These are phyloP conservation scores for Zymoseptoria passerinii DNA, from an alignment of 2,329 filamentous ascomycete species.

Conservation along the genomic window DNA sequence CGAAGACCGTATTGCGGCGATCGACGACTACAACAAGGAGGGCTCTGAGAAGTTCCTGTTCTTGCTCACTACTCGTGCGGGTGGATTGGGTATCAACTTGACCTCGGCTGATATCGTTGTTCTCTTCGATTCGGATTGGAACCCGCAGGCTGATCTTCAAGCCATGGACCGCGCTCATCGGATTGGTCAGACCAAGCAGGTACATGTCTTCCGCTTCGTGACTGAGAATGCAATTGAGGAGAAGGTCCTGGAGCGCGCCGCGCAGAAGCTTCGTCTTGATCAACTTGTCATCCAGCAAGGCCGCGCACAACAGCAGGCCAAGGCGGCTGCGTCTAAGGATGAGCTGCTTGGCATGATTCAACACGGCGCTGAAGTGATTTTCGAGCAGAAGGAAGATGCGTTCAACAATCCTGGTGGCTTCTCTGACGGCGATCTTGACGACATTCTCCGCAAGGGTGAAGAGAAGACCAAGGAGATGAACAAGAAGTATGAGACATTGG, in stretches of 20 bases:
- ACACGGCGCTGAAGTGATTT: conserved; percentile 92
- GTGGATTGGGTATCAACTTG: conserved; percentile 92
- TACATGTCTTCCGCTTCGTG: conserved; percentile 91
- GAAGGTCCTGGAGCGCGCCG: conserved; percentile 92
- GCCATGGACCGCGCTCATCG: conserved; percentile 98
- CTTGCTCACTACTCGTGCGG: conserved; percentile 86
- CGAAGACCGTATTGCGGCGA: conserved; percentile 93
- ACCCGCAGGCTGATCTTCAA: conserved; percentile 94
- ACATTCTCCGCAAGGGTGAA: conserved; percentile 78
- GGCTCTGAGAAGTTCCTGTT: conserved; percentile 96
- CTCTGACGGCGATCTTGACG: conserved; percentile 85
- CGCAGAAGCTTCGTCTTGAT: conserved; percentile 91
- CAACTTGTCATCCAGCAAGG: conserved; percentile 98
- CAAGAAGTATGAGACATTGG: conserved; percentile 90
- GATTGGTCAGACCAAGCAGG: conserved; percentile 97
- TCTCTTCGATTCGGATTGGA: conserved; percentile 97
- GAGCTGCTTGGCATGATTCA: conserved; percentile 97
- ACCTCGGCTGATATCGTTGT: conserved; percentile 93
- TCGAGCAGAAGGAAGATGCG: conserved; percentile 62
- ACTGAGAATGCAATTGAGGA: conserved; percentile 98
- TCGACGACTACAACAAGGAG: conserved; percentile 96
- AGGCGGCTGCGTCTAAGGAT: conserved; percentile 89
- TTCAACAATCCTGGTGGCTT: conserved; percentile 55
- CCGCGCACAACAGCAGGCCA: conserved; percentile 79
- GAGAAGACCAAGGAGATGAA: conserved; percentile 82